Evolutionary conservation across 2,329 filamentous ascomycete species (phyloP), one percentile per base, ranked within the genome.

Genomic region (Chaetothyriales sp.): DNA sequence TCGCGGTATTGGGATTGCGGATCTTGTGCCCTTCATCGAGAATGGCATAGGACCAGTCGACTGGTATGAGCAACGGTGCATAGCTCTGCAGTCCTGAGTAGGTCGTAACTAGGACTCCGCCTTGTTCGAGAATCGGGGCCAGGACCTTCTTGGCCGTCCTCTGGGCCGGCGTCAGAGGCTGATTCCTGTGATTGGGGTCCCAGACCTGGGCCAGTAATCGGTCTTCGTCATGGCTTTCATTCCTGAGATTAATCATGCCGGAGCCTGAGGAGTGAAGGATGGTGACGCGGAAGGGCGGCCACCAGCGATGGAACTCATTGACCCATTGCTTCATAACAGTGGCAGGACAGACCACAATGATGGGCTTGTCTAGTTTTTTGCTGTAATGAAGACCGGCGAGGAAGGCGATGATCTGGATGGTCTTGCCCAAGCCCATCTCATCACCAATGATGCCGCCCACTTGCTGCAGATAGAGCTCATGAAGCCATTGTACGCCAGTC

Each of bases 391-490:
- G 70, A 2, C 87, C 86, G 2, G 92, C 89, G 47, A 98, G 73
- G 60, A 94, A 94, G 0, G 87, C 81, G 48, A 86, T 85, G 45
- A 80, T 74, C 62, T 86, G 82, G 22, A 86, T 83, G 1, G 92
- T 98, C 69, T 98, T 98, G 3, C 92, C 92, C n/a, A 98, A 71
- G 0, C 93, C 92, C 92, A 98, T 98, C 66, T 98, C 92, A 62
- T 98, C 92, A 5, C 90, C 92, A 42, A 98, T 78, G 49, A 98
- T 96, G 2, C 92, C 92, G 20, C 92, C 92, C 4, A 95, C 88
- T 54, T 84, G 79, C 64, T 95, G 88, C 51, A 81, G 80, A 64
- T 94, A 90, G 2, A 98, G 72, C 65, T 98, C 90, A 65, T 87
- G 88, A 5, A 98, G 76, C 92, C 92, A 98, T 63, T 95, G 85